phyloP scores from a whole-genome alignment of 345 rosid genomes.

The Lepidium africanum region DNA sequence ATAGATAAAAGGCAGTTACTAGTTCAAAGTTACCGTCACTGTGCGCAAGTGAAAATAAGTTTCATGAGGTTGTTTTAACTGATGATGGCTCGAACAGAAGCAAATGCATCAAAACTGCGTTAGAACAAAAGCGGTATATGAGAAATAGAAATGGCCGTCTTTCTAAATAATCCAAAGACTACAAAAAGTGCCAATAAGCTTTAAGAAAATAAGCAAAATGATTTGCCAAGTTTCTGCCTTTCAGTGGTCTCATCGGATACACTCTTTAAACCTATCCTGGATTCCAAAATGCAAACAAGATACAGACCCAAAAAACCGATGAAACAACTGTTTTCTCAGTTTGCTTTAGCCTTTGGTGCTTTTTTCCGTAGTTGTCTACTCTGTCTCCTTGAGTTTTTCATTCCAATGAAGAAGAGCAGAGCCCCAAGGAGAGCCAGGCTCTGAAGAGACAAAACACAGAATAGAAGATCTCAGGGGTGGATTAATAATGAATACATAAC shows the following conservation, averaged over 20 bases:
- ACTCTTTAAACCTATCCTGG: slow-evolving; percentile 6
- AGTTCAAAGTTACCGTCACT: neutral
- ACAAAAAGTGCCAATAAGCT: neutral
- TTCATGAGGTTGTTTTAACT: neutral
- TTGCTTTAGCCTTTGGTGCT: slow-evolving; percentile 50
- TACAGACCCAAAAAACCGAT: slow-evolving; percentile 8
- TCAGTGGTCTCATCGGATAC: neutral
- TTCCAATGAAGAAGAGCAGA: slow-evolving; percentile 64
- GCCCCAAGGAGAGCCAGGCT: slow-evolving; percentile 68
- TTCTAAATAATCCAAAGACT: slow-evolving; percentile 7
- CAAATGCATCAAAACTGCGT: neutral
- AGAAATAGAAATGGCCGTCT: neutral
- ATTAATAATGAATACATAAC: neutral
- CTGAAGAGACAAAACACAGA: slow-evolving; percentile 26
- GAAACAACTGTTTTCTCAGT: slow-evolving; percentile 12
- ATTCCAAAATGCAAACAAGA: slow-evolving; percentile 7
- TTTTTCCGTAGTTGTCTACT: slow-evolving; percentile 55
- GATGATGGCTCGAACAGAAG: neutral
- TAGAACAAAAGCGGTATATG: neutral
- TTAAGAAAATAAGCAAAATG: slow-evolving; percentile 1
- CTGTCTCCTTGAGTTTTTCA: slow-evolving; percentile 65
- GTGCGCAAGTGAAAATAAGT: neutral
- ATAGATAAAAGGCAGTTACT: too few species aligned
- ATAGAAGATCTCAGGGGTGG: neutral
- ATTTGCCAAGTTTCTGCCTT: slow-evolving; percentile 3